Percentiles rank a stretch among this genome's conserved stretches.
Conservation (phyloP, 306 rosid genomes). For the Rosa multiflora region DNA sequence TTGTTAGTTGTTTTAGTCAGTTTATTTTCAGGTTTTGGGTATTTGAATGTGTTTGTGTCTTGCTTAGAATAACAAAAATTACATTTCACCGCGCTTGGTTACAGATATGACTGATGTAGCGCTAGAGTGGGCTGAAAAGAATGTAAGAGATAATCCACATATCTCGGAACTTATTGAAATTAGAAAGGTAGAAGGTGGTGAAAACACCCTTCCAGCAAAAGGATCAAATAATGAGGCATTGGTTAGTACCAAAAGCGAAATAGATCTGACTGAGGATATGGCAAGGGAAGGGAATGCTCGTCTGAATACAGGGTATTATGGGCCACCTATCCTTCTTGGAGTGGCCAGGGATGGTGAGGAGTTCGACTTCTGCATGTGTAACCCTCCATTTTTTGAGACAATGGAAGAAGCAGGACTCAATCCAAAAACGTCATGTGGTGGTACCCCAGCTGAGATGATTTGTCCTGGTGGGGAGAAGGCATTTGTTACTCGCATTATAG, state of each 20-base stretch:
- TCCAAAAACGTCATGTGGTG: constrained; percentile 89
- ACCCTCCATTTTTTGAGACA: constrained; percentile 88
- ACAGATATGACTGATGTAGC: constrained; percentile 87
- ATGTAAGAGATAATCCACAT: constrained; percentile 63
- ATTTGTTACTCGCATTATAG: constrained; percentile 68
- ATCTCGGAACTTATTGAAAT: constrained; percentile 70
- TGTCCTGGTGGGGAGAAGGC: constrained; percentile 92
- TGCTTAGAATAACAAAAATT: not conserved
- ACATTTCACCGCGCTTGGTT: constrained; percentile 23
- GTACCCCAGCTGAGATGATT: constrained; percentile 75
- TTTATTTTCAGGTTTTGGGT: not conserved
- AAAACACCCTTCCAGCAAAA: constrained; percentile 22
- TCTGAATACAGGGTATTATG: constrained; percentile 43
- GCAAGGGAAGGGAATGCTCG: constrained; percentile 25
- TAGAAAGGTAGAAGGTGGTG: constrained; percentile 57
- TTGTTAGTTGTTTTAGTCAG: constrained; percentile 6
- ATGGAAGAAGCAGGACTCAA: constrained; percentile 84
- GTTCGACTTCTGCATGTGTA: constrained; percentile 97
- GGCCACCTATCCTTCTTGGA: constrained; percentile 74
- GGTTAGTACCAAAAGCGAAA: constrained; percentile 17
- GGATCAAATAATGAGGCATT: constrained; percentile 28
- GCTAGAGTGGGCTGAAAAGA: constrained; percentile 76
- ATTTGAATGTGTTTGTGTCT: constrained; percentile 11
- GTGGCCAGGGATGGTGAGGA: constrained; percentile 71
- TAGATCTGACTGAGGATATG: constrained; percentile 15